Evolutionary conservation across 306 rosid genomes (phyloP).

Genomic region (Pyrus betulifolia): DNA sequence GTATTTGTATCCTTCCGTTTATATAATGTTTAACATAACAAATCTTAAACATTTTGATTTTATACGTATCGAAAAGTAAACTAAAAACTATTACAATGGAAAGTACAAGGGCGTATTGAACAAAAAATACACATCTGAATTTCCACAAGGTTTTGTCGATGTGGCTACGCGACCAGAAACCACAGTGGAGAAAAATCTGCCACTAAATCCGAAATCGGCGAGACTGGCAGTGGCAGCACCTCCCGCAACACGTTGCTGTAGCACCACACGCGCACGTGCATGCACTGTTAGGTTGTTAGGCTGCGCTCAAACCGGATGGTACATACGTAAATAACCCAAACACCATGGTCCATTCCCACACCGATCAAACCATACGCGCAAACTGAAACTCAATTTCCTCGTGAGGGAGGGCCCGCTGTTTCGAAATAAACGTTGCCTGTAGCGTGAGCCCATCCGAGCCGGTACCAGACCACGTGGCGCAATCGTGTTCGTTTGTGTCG

Average conservation of each 20-base stretch:
- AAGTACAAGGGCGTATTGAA: too few relatives aligned
- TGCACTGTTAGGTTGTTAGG: background rate
- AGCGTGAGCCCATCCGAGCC: background rate
- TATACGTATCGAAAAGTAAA: too few relatives aligned
- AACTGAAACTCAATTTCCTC: background rate
- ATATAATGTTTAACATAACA: too few relatives aligned
- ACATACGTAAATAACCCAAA: background rate
- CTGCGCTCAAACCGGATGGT: background rate
- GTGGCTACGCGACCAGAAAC: background rate
- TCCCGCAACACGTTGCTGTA: background rate
- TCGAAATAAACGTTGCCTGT: background rate
- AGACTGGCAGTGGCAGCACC: background rate
- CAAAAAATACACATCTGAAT: background rate
- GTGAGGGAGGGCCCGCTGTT: background rate
- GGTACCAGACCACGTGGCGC: background rate
- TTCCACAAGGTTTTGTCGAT: background rate
- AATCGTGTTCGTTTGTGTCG: background rate
- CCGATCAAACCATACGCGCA: background rate
- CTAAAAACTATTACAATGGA: too few relatives aligned
- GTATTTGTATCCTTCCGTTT: background rate
- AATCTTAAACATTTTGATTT: too few relatives aligned
- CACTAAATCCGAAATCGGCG: background rate
- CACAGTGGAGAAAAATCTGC: background rate
- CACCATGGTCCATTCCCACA: background rate
- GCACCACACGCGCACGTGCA: slow-evolving; percentile 3